phyloP scores from a whole-genome alignment of 2,329 filamentous ascomycete genomes.

The Phoma sp. region DNA sequence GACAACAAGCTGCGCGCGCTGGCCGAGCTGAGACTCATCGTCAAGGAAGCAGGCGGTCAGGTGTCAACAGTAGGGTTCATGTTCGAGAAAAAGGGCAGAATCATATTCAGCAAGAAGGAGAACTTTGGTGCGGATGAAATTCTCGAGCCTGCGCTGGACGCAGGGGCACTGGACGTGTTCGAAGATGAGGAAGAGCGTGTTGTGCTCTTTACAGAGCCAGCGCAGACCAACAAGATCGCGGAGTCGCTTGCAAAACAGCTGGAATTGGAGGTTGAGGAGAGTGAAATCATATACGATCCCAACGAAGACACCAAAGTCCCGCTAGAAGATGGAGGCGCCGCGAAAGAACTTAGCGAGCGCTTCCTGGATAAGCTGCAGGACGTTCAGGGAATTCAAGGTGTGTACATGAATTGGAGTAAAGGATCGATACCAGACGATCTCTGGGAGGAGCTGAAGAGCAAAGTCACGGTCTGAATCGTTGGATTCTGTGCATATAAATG shows the following conservation, averaged over 20 bases:
- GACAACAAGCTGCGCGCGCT: conserved; percentile 78
- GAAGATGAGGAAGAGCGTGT: conserved; percentile 72
- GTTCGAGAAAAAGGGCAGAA: conserved; percentile 80
- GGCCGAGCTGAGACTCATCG: conserved; percentile 71
- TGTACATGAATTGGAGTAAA: conserved; percentile 72
- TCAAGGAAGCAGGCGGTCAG: conserved; percentile 75
- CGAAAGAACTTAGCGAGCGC: conserved; percentile 60
- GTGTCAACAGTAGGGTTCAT: conserved; percentile 80
- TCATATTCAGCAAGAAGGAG: conserved; percentile 70
- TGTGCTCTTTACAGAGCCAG: conserved; percentile 73
- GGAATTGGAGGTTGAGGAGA: conserved; percentile 71
- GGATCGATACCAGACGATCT: conserved; percentile 47
- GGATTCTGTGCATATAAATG: conserved; percentile 25
- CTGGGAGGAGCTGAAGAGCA: conserved; percentile 49
- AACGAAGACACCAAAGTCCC: conserved; percentile 78
- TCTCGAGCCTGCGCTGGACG: conserved; percentile 82
- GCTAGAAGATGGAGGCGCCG: conserved; percentile 64
- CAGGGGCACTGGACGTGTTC: conserved; percentile 77
- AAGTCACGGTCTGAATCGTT: conserved; percentile 40
- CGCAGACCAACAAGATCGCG: conserved; percentile 67
- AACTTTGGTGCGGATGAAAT: conserved; percentile 69
- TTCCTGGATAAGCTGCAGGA: conserved; percentile 69
- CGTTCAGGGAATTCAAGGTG: conserved; percentile 76
- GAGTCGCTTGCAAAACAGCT: conserved; percentile 68
- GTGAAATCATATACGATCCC: conserved; percentile 84